phyloP scores from a whole-genome alignment of 225 moss, liverwort and hornwort species.

The Asterella californica region DNA sequence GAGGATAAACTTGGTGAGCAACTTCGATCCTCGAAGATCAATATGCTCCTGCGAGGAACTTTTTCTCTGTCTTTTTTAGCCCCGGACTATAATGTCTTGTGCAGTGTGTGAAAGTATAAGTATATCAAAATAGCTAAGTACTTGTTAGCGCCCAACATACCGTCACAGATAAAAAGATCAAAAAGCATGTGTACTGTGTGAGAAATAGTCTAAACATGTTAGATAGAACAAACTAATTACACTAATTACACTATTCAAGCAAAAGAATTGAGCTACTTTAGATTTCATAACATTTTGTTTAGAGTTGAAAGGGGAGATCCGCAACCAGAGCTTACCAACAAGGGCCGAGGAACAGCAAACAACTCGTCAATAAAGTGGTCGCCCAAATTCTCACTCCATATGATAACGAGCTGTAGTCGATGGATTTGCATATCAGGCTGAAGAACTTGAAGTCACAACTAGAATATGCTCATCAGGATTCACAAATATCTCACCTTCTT shows the following conservation, averaged over 20 bases:
- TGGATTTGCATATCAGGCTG: not conserved
- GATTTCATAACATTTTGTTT: no score
- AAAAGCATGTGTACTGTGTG: not conserved
- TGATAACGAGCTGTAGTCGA: constrained; percentile 62
- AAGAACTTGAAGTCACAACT: no score
- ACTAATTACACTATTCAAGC: no score
- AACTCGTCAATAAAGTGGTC: constrained; percentile 64
- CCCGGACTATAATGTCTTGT: no score
- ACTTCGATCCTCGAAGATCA: constrained; percentile 67
- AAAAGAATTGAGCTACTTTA: no score
- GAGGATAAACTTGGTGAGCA: constrained; percentile 59
- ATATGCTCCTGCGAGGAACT: constrained; percentile 45
- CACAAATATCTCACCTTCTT: constrained; percentile 40
- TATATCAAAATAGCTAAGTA: not conserved
- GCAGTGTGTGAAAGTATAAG: not conserved
- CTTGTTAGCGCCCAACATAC: not conserved
- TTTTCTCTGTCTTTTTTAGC: not conserved
- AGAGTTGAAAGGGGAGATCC: no score
- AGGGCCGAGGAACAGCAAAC: constrained; percentile 57
- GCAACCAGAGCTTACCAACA: constrained; percentile 52
- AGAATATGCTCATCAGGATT: no score
- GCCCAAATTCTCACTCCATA: constrained; percentile 81
- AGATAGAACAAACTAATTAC: not conserved
- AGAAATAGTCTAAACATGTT: not conserved
- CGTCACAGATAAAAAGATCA: no score